A percentile compares a stretch with the other conserved stretches of the same genome.
phyloP scores from a whole-genome alignment of 2,329 filamentous ascomycete species.

The Rutstroemia sp. region DNA sequence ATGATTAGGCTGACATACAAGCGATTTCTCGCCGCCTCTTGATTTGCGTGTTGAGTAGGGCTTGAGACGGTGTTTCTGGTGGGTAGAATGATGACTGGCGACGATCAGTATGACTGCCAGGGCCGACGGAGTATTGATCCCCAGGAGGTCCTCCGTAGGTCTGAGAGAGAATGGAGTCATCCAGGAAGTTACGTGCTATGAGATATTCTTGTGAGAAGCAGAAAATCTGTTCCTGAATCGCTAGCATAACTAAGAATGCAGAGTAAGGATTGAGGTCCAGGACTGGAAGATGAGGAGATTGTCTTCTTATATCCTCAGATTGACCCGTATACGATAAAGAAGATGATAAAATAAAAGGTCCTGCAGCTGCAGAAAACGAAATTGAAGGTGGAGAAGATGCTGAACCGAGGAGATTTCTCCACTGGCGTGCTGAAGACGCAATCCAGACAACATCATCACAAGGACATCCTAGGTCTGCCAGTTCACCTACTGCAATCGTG shows the following conservation, averaged over 20 bases:
- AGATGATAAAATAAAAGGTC: conserved; percentile 18
- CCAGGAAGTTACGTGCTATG: conserved; percentile 16
- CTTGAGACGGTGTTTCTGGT: background rate
- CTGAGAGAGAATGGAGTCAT: conserved; percentile 2
- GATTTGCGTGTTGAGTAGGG: background rate
- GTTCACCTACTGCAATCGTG: conserved; percentile 19
- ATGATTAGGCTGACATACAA: conserved; percentile 4
- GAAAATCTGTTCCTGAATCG: conserved; percentile 17
- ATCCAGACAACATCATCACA: conserved; percentile 24
- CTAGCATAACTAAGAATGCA: conserved; percentile 20
- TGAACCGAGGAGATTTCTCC: conserved; percentile 20
- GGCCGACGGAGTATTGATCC: background rate
- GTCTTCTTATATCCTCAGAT: background rate
- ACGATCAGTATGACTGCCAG: background rate
- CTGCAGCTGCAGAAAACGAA: conserved; percentile 19
- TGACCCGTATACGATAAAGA: background rate
- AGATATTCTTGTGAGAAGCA: conserved; percentile 17
- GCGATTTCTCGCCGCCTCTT: conserved; percentile 3
- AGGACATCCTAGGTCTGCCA: conserved; percentile 19
- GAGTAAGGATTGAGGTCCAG: conserved; percentile 21
- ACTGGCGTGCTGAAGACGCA: conserved; percentile 18
- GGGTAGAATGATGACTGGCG: background rate
- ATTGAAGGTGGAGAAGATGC: conserved; percentile 17
- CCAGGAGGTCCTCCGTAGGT: background rate
- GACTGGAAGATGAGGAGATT: conserved; percentile 7